These are phyloP conservation scores for Tripterygium wilfordii DNA, from an alignment of 177 flowering plant species.

Conservation along the genomic window DNA sequence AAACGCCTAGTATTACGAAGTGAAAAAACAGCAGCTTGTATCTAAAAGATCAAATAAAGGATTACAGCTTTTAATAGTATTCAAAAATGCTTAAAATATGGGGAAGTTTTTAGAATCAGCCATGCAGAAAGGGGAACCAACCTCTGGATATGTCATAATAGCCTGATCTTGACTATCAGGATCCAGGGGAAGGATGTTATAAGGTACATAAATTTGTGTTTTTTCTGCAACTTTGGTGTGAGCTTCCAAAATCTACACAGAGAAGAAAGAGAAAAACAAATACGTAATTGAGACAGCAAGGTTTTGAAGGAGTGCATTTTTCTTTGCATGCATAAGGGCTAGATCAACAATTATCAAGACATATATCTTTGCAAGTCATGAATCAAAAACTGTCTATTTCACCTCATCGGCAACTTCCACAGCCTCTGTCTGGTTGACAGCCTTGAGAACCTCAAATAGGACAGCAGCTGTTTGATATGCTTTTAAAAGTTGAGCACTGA, in stretches of 20 bases:
- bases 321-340: no score
- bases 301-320: no score
- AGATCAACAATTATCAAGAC: no score
- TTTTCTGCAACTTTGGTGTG: slow-evolving; percentile 80
- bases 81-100: no score
- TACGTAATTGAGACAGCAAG: neutral
- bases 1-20: slow-evolving; percentile 88
- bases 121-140: slow-evolving; percentile 15
- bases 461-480: slow-evolving; percentile 46
- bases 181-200: slow-evolving; percentile 94
- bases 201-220: slow-evolving; percentile 73
- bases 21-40: slow-evolving; percentile 75
- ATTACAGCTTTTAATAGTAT: no score
- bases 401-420: slow-evolving; percentile 87
- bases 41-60: slow-evolving; percentile 34
- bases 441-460: slow-evolving; percentile 89
- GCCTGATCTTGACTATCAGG: slow-evolving; percentile 91
- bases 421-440: slow-evolving; percentile 68
- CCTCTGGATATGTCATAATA: slow-evolving; percentile 92
- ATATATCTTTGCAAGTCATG: no score
- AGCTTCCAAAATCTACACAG: slow-evolving; percentile 63
- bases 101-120: slow-evolving; percentile 1
- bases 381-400: slow-evolving; percentile 5
- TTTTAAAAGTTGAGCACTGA: slow-evolving; percentile 39
- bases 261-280: slow-evolving; percentile 4